Conservation (phyloP, 768 basidiomycete species). For the Mycena capillaripes region DNA sequence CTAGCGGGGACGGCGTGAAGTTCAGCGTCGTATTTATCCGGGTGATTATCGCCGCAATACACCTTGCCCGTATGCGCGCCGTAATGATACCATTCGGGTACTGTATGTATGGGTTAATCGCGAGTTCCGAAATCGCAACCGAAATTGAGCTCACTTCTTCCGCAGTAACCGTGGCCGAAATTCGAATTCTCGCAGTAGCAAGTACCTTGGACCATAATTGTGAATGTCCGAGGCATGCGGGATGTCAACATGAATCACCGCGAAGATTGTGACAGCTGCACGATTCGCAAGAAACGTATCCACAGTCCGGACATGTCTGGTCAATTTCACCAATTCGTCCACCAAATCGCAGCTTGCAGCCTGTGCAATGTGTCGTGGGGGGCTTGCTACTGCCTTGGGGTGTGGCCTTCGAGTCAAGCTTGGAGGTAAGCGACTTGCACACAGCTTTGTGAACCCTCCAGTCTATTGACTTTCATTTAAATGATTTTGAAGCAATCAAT, state of each 20-base stretch:
- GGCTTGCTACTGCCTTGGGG: background rate
- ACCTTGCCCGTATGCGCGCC: background rate
- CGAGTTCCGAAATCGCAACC: background rate
- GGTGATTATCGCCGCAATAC: conserved; percentile 23
- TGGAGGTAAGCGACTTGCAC: background rate
- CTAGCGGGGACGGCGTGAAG: background rate
- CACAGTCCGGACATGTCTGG: conserved; percentile 9
- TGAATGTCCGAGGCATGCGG: background rate
- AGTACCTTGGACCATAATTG: background rate
- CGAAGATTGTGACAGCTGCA: conserved; percentile 10
- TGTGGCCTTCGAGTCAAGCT: background rate
- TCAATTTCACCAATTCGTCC: background rate
- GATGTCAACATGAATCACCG: background rate
- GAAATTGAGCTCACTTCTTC: background rate
- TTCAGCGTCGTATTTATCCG: background rate
- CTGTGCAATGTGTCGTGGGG: conserved; percentile 13
- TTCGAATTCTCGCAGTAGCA: conserved; percentile 30
- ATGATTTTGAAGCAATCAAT: no score
- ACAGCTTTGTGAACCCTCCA: conserved; percentile 18
- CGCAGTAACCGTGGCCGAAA: conserved; percentile 23
- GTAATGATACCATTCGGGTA: conserved; percentile 26
- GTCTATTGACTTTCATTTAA: background rate
- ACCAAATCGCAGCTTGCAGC: conserved; percentile 2
- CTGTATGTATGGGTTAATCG: no score
- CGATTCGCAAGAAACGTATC: background rate